These are phyloP conservation scores for Backusella luteola DNA, from an alignment of 192 early-diverging fungal species.

Conservation along the genomic window DNA sequence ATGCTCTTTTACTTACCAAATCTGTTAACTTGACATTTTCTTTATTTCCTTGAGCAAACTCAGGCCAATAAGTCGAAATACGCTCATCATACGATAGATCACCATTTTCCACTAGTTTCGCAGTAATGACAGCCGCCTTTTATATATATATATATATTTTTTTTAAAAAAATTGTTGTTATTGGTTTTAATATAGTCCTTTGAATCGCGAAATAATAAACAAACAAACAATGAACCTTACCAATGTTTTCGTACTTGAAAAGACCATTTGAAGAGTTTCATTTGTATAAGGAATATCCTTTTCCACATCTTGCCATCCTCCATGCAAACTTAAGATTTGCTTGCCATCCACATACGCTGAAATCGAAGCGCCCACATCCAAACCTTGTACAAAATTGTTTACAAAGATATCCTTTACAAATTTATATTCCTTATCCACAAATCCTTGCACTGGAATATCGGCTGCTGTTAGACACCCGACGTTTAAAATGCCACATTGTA, in stretches of 20 bases:
- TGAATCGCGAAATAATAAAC: neutral
- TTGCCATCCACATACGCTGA: constrained; percentile 48
- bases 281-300: constrained; percentile 43
- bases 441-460: neutral
- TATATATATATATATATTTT: too few species aligned
- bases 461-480: neutral
- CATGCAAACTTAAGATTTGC: constrained; percentile 58
- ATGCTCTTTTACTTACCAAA: constrained; percentile 29
- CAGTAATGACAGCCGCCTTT: constrained; percentile 51
- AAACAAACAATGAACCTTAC: constrained; percentile 28
- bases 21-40: constrained; percentile 61
- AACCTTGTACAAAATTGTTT: constrained; percentile 36
- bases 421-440: constrained; percentile 9
- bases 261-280: constrained; percentile 62
- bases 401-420: constrained; percentile 4
- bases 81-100: constrained; percentile 47
- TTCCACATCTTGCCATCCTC: constrained; percentile 53
- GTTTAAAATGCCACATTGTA: neutral
- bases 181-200: constrained; percentile 44
- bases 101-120: constrained; percentile 57
- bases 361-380: constrained; percentile 49
- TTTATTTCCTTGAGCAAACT: constrained; percentile 71
- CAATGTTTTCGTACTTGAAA: constrained; percentile 61
- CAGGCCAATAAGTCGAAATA: constrained; percentile 67
- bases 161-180: too few species aligned